These are phyloP conservation scores for Mycena kentingensis DNA, from an alignment of 768 basidiomycete species.

Conservation along the genomic window DNA sequence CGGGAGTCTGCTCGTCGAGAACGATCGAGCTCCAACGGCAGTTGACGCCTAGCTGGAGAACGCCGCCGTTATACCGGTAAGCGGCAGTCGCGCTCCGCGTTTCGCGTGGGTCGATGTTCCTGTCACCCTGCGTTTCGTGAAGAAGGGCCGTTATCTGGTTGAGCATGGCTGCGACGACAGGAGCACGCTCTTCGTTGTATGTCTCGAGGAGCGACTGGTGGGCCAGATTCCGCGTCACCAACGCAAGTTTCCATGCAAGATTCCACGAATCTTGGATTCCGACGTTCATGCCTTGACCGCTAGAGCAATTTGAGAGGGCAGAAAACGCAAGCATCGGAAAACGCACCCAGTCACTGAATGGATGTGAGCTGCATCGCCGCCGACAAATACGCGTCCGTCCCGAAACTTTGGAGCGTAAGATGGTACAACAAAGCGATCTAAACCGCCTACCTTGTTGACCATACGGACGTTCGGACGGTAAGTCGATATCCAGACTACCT, in stretches of 20 bases:
- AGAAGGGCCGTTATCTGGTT: conserved; percentile 25
- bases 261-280: conserved; percentile 28
- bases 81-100: conserved; percentile 16
- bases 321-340: conserved; percentile 14
- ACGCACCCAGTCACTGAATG: conserved; percentile 25
- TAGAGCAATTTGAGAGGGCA: conserved; percentile 15
- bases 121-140: conserved; percentile 32
- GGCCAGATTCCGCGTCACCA: conserved; percentile 26
- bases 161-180: conserved; percentile 30
- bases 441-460: conserved; percentile 27
- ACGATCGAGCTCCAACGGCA: conserved; percentile 38
- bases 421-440: too few species aligned
- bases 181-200: conserved; percentile 28
- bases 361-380: conserved; percentile 35
- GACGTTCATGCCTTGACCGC: conserved; percentile 13
- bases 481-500: conserved; percentile 26
- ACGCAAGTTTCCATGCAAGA: conserved; percentile 27
- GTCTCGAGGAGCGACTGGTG: conserved; percentile 25
- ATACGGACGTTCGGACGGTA: conserved; percentile 42
- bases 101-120: conserved; percentile 30
- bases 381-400: conserved; percentile 43
- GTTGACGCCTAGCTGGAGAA: conserved; percentile 38
- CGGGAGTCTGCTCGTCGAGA: conserved; percentile 34
- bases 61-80: conserved; percentile 19
- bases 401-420: too few species aligned